Base-by-base conservation (phyloP, 2,329 filamentous ascomycete genomes). In the Aspergillus ruber region DNA sequence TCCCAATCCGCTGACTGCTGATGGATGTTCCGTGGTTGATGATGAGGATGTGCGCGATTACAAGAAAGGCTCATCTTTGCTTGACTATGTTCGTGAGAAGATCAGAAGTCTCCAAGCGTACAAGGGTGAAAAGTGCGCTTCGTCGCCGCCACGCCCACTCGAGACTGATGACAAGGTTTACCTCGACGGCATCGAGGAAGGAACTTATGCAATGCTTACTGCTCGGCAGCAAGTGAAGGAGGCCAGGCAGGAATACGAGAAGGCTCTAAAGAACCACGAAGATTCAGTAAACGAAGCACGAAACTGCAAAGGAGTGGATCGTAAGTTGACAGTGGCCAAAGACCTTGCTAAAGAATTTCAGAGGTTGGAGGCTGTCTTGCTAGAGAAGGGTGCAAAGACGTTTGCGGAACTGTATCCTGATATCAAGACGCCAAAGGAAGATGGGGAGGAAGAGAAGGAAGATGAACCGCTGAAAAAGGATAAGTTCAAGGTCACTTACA, bases 371-470 rank as follows among this genome's bases (percentile, higher is more conserved):
- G 58, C 69, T 2, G 56, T 64, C 2, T 67, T 91, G 17, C 38
- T 84, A 2, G 64, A 68, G 3, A 80, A 75, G 48, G 82, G 79
- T 0, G 87, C 78, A 2, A 89, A 88, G 65, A 77, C 78, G 0
- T 90, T 87, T 60, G 59, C 66, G 10, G 79, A 90, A 42, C 67
- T 88, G 6, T 66, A 85, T 62, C 84, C 85, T 0, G 69, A 80
- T 1, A 35, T 42, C 7, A 9, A 47, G 36, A 9, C 7, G 15
- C 36, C 36, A 20, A n/a, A 42, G 3, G 29, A 36, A 17, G 3
- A 20, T 4, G 6, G 23, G 6, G 15, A 44, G 3, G 15, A 23
- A 5, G 20, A 20, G 18, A 12, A 32, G 10, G 21, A 20, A 7
- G 9, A 13, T 8, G 32, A 25, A 10, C 8, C 18, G 10, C 6